Evolutionary conservation across 352 stramenopile species (phyloP).

Genomic region (Globisporangium middletonii): DNA sequence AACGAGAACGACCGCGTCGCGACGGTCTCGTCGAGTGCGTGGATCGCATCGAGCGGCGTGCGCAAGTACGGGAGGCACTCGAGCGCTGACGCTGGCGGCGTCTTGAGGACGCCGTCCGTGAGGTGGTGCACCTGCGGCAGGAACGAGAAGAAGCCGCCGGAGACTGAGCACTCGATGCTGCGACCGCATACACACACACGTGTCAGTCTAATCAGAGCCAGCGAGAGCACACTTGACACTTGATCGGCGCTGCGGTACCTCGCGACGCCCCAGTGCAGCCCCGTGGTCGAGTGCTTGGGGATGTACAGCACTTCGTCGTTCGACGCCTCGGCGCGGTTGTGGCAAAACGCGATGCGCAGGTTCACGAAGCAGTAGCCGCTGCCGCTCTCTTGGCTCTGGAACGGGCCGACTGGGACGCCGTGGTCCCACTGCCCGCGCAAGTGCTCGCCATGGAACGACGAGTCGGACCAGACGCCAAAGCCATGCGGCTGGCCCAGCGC

Average conservation of each 20-base stretch:
- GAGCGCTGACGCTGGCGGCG: slow-evolving; percentile 1
- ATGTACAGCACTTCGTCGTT: slow-evolving; percentile 12
- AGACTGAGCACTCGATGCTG: slow-evolving; percentile 33
- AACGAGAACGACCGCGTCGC: slow-evolving; percentile 9
- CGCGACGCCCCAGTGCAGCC: slow-evolving; percentile 35
- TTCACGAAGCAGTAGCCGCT: slow-evolving; percentile 58
- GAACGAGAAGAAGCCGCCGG: slow-evolving; percentile 35
- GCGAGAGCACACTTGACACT: not conserved
- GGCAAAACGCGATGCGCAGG: slow-evolving; percentile 48
- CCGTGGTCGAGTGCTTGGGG: slow-evolving; percentile 11
- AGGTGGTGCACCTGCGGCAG: slow-evolving; percentile 24
- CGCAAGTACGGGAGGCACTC: slow-evolving; percentile 8
- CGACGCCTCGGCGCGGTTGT: slow-evolving; percentile 18
- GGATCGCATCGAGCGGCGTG: slow-evolving; percentile 6
- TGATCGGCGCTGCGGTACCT: slow-evolving; percentile 2
- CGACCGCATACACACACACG: not conserved
- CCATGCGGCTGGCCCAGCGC: slow-evolving; percentile 38
- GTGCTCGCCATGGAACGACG: slow-evolving; percentile 55
- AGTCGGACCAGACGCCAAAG: slow-evolving; percentile 52
- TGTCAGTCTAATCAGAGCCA: not conserved
- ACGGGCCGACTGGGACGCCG: slow-evolving; percentile 53
- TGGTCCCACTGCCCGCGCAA: slow-evolving; percentile 49
- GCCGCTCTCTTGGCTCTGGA: slow-evolving; percentile 45
- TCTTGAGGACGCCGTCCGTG: slow-evolving; percentile 1
- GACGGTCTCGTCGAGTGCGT: slow-evolving; percentile 7